phyloP scores from a whole-genome alignment of 805 yeast species.

The Debaryomyces maramus region DNA sequence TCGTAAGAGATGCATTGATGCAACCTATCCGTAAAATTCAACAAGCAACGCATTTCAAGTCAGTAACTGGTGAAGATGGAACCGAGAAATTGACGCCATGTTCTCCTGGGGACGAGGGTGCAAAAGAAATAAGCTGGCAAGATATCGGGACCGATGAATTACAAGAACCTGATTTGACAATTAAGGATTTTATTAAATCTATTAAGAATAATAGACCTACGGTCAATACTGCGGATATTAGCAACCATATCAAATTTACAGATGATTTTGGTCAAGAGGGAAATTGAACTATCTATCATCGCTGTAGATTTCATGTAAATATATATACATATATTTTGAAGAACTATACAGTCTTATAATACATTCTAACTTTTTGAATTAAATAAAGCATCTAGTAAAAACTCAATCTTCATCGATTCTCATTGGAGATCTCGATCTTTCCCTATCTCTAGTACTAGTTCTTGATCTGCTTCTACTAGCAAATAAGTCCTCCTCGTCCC shows the following conservation, averaged over 20 bases:
- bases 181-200: slow-evolving; percentile 92
- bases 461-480: slow-evolving; percentile 30
- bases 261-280: slow-evolving; percentile 98
- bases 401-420: slow-evolving; percentile 9
- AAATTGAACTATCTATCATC: too few species aligned
- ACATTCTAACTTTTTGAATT: slow-evolving; percentile 3
- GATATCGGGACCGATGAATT: slow-evolving; percentile 86
- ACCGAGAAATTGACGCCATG: slow-evolving; percentile 75
- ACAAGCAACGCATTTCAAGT: slow-evolving; percentile 91
- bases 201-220: slow-evolving; percentile 92
- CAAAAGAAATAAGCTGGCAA: slow-evolving; percentile 91
- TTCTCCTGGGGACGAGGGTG: slow-evolving; percentile 92
- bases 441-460: slow-evolving; percentile 11
- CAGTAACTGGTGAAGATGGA: slow-evolving; percentile 45
- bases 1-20: slow-evolving; percentile 96
- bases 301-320: slow-evolving; percentile 2
- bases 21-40: slow-evolving; percentile 96
- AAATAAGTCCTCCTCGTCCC: slow-evolving; percentile 31
- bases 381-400: slow-evolving; percentile 1
- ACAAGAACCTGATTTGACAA: slow-evolving; percentile 82
- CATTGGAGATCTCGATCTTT: slow-evolving; percentile 20
- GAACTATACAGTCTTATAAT: not conserved
- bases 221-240: slow-evolving; percentile 81
- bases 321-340: not conserved
- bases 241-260: slow-evolving; percentile 83